These are phyloP conservation scores for Coemansia sp. DNA, from an alignment of 192 early-diverging fungal species.

Conservation along the genomic window DNA sequence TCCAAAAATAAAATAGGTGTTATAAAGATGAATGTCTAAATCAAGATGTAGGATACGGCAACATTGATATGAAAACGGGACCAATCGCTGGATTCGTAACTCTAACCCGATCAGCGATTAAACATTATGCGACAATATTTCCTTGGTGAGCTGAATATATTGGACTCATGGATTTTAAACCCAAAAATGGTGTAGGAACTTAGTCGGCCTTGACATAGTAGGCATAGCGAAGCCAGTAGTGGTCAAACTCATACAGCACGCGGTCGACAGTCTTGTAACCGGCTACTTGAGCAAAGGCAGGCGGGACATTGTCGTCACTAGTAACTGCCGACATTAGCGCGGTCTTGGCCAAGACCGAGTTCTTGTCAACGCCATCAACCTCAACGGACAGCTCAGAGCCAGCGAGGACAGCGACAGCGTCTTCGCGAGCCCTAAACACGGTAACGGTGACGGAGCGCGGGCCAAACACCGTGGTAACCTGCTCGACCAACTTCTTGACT, in stretches of 20 bases:
- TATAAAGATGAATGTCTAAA: background rate
- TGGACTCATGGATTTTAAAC: background rate
- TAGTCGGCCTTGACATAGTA: constrained; percentile 58
- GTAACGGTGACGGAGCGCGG: constrained; percentile 79
- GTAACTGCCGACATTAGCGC: background rate
- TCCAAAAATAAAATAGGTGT: background rate
- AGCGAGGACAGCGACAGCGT: background rate
- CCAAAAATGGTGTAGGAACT: background rate
- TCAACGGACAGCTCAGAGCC: background rate
- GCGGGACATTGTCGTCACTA: constrained; percentile 34
- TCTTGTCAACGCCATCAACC: background rate
- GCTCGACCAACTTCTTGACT: constrained; percentile 67
- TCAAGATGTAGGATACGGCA: background rate
- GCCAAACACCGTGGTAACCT: constrained; percentile 83
- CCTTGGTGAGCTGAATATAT: background rate
- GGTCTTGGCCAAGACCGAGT: background rate
- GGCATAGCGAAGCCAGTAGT: constrained; percentile 77
- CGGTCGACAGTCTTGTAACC: constrained; percentile 68
- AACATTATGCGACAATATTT: too few relatives aligned
- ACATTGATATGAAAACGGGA: background rate
- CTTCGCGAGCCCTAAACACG: constrained; percentile 64
- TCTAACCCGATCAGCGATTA: too few relatives aligned
- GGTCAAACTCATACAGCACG: constrained; percentile 80
- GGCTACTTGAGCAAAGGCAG: constrained; percentile 51
- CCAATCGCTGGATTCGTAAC: too few relatives aligned